phyloP scores from a whole-genome alignment of 805 yeast genomes.

The Metschnikowia aberdeeniae region DNA sequence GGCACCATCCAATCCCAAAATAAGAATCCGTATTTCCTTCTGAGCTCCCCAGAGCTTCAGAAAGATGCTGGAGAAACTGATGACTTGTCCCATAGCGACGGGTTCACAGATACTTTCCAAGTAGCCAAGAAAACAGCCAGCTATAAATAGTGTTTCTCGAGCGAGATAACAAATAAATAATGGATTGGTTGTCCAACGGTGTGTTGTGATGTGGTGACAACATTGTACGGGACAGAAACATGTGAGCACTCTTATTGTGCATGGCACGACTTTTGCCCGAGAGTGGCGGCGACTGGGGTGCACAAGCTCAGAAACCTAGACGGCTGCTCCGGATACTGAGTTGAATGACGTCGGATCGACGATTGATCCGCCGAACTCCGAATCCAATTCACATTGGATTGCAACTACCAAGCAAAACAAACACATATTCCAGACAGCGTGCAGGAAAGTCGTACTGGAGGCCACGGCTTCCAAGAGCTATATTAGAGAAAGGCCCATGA shows the following conservation, averaged over 20 bases:
- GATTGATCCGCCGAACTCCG: too few relatives aligned
- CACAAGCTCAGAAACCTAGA: too few relatives aligned
- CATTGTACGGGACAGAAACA: constrained; percentile 3
- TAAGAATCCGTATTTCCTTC: constrained; percentile 85
- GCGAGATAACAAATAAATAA: not conserved
- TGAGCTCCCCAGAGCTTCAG: constrained; percentile 84
- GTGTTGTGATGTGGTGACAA: not conserved
- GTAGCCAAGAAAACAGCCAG: not conserved
- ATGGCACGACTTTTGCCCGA: not conserved
- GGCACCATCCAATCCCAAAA: constrained; percentile 93
- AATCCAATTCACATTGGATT: too few relatives aligned
- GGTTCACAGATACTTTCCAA: not conserved
- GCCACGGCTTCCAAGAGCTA: too few relatives aligned
- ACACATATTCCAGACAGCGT: too few relatives aligned
- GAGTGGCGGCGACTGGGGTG: too few relatives aligned
- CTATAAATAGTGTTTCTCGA: not conserved
- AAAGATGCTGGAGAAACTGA: constrained; percentile 72
- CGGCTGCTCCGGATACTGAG: too few relatives aligned
- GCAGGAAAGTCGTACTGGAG: too few relatives aligned
- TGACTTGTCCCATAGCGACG: constrained; percentile 72
- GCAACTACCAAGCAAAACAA: too few relatives aligned
- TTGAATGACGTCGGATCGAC: too few relatives aligned
- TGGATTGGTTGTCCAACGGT: not conserved
- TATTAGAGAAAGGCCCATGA: not conserved
- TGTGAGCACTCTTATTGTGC: constrained; percentile 1